Evolutionary conservation across 371 early-diverging fungal species (phyloP).

Genomic region (Mortierella sp.): DNA sequence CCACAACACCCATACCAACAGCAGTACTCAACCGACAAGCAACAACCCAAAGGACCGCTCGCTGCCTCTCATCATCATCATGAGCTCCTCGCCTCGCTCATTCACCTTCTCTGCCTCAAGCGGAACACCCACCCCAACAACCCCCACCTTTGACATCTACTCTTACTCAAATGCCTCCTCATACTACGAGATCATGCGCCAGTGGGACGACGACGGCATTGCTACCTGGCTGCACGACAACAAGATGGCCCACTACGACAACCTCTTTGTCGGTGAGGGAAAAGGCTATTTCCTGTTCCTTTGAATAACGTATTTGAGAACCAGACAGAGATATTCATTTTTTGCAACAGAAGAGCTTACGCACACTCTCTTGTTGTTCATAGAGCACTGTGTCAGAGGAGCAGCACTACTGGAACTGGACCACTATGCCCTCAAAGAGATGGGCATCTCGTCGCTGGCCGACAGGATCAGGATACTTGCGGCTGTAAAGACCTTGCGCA

Average conservation of each 20-base stretch:
- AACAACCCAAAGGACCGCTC: neutral
- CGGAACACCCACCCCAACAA: slow-evolving; percentile 65
- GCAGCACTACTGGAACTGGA: slow-evolving; percentile 85
- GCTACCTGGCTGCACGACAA: slow-evolving; percentile 82
- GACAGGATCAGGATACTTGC: slow-evolving; percentile 84
- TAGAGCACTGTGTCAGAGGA: slow-evolving; percentile 75
- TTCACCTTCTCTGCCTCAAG: slow-evolving; percentile 58
- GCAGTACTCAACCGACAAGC: neutral
- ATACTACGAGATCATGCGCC: slow-evolving; percentile 66
- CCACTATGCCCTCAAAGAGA: slow-evolving; percentile 83
- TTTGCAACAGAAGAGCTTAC: neutral
- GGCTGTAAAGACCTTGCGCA: slow-evolving; percentile 79
- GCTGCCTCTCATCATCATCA: slow-evolving; percentile 22
- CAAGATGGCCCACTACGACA: slow-evolving; percentile 76
- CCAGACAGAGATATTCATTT: neutral
- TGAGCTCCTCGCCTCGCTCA: slow-evolving; percentile 54
- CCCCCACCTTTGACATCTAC: slow-evolving; percentile 63
- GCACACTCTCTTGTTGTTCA: neutral
- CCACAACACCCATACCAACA: neutral
- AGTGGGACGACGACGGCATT: slow-evolving; percentile 83
- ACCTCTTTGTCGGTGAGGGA: slow-evolving; percentile 70
- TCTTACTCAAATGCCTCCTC: slow-evolving; percentile 52
- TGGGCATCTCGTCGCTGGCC: slow-evolving; percentile 87
- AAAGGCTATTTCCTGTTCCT: neutral
- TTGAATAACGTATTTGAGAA: neutral